phyloP scores from a whole-genome alignment of 1,284 basidiomycete species.

The Irpex sp. region DNA sequence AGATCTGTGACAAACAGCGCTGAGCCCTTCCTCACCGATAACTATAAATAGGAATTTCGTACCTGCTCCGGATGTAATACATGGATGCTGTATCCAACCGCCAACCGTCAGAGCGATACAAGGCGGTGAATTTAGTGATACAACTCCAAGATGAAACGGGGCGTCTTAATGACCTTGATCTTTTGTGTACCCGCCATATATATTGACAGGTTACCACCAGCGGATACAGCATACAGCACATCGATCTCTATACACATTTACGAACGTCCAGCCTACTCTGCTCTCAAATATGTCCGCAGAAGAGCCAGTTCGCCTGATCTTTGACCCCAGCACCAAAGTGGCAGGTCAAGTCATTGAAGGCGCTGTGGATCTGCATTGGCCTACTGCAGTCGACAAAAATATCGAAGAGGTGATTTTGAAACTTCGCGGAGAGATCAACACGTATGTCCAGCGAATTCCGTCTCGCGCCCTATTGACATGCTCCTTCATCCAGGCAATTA shows the following conservation, averaged over 20 bases:
- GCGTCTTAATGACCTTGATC: no score
- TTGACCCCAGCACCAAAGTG: conserved; percentile 3
- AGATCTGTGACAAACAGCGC: neutral
- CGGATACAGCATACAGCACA: neutral
- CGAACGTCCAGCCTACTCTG: neutral
- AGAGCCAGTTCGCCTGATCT: neutral
- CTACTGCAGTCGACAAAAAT: conserved; percentile 15
- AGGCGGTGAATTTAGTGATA: neutral
- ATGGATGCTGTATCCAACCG: neutral
- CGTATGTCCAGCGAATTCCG: conserved; percentile 13
- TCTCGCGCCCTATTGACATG: neutral
- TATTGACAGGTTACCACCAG: no score
- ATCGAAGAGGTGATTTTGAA: conserved; percentile 21
- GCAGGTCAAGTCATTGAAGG: conserved; percentile 15
- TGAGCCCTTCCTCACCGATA: neutral
- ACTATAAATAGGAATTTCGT: no score
- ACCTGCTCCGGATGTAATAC: no score
- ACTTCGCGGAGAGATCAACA: conserved; percentile 17
- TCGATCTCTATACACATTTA: no score
- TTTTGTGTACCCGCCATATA: no score
- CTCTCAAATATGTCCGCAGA: neutral
- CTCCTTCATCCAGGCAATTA: neutral
- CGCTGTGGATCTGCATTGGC: conserved; percentile 19
- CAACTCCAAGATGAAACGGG: neutral
- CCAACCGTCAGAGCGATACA: neutral